Conservation (phyloP, 108 stramenopile genomes). For the Pelagomonas calceolata region DNA sequence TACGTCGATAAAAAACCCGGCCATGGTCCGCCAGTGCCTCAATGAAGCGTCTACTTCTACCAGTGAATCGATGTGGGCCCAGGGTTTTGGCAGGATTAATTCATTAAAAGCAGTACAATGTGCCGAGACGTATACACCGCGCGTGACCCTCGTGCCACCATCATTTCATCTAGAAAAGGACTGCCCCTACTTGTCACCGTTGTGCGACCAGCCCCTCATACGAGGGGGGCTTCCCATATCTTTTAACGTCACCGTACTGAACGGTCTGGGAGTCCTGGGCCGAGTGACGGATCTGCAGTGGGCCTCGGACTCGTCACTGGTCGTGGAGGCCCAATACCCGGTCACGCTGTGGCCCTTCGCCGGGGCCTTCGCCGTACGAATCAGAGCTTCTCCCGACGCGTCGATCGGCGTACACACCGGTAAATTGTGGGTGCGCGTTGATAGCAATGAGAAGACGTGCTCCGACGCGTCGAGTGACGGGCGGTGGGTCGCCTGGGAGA, state of each 20-base stretch:
- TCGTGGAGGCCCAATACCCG: too few relatives aligned
- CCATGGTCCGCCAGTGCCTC: conserved; percentile 12
- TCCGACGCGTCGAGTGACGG: too few relatives aligned
- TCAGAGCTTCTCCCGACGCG: background rate
- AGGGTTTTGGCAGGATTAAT: conserved; percentile 20
- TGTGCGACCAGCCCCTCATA: conserved; percentile 14
- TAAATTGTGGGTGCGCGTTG: too few relatives aligned
- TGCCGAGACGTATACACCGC: conserved; percentile 10
- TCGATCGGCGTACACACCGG: background rate
- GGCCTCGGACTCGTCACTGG: background rate
- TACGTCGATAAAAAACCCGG: background rate
- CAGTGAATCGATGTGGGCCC: conserved; percentile 22
- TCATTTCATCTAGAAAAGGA: conserved; percentile 13
- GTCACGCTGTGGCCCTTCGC: background rate
- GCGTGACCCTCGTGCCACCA: conserved; percentile 22
- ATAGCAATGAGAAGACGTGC: too few relatives aligned
- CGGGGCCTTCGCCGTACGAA: conserved; percentile 25
- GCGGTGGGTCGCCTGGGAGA: conserved; percentile 2
- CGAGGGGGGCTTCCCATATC: conserved; percentile 13
- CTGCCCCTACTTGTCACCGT: conserved; percentile 16
- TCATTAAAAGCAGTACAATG: conserved; percentile 9
- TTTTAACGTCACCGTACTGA: conserved; percentile 21
- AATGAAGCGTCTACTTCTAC: background rate
- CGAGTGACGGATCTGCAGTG: conserved; percentile 6
- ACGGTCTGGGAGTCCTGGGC: conserved; percentile 23